phyloP scores from a whole-genome alignment of 2,329 filamentous ascomycete species.

The Aspergillus versicolor region DNA sequence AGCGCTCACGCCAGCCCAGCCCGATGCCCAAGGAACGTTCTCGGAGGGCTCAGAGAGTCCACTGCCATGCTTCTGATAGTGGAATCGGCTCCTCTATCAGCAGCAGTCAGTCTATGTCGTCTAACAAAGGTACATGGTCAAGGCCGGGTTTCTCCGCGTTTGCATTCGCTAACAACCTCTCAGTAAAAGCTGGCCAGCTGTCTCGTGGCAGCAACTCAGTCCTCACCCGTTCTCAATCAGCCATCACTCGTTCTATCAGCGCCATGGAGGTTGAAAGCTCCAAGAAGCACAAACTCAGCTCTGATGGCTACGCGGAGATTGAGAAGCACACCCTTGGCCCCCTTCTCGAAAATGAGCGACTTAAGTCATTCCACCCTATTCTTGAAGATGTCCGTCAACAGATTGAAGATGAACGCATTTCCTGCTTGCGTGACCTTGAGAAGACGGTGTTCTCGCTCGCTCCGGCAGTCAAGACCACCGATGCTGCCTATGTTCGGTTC shows the following conservation, averaged over 20 bases:
- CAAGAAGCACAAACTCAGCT: constrained; percentile 62
- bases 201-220: constrained; percentile 19
- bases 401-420: constrained; percentile 81
- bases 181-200: constrained; percentile 26
- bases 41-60: constrained; percentile 24
- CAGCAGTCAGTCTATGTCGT: constrained; percentile 49
- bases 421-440: constrained; percentile 88
- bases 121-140: constrained; percentile 44
- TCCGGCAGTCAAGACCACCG: constrained; percentile 66
- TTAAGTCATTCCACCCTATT: constrained; percentile 79
- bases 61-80: constrained; percentile 79
- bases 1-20: constrained; percentile 24
- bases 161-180: constrained; percentile 14
- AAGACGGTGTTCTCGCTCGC: constrained; percentile 89
- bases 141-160: not conserved
- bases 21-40: constrained; percentile 32
- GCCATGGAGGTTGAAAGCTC: constrained; percentile 45
- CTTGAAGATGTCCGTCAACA: constrained; percentile 74
- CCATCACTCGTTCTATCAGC: constrained; percentile 62
- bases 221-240: constrained; percentile 41
- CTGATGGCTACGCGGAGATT: constrained; percentile 72
- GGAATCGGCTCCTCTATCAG: constrained; percentile 81
- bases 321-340: constrained; percentile 76
- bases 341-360: constrained; percentile 68
- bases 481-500: constrained; percentile 79